Evolutionary conservation across 169 alveolate genomes (phyloP), one percentile per base, ranked within the genome.

Genomic region (Cyclospora cayetanensis): DNA sequence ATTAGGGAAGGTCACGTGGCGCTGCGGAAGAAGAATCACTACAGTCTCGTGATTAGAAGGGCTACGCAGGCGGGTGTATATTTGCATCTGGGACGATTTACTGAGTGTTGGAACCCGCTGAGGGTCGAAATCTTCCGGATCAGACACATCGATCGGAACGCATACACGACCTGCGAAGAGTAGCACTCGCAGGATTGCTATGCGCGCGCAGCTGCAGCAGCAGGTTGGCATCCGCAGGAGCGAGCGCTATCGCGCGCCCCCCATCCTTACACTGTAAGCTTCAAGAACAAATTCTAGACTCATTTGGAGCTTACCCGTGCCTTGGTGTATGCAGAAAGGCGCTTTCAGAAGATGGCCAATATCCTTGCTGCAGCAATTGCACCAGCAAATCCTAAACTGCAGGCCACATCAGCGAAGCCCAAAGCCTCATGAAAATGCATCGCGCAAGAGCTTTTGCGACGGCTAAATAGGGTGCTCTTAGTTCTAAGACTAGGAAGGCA

Each of bases 281-380:
- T n/a, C n/a, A n/a, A n/a, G n/a, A n/a, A n/a, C n/a, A n/a, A n/a
- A 55, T 65, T 52, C 60, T 7, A 4, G 29, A 52, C 79, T 37
- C 72, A n/a, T n/a, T n/a, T 46, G 42, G 37, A 42, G 22, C 43
- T 1, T 80, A 91, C 99, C 99, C 37, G 99, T 97, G 82, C 96
- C 95, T 37, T 96, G 97, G 60, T 97, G 99, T 50, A 97, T 96
- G 86, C 98, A 97, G 94, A 97, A 97, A 39, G 99, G 99, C 4
- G 98, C 94, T 92, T 97, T 97, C 83, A 97, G 93, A 72, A 97
- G 90, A 88, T 97, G 99, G 50, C 97, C 97, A 55, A 97, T 96
- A 77, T 96, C 98, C 91, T 96, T 97, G 55, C 95, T 94, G 92
- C 63, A 86, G 50, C 9, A 46, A 50, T 35, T 25, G 37, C 31